Base-by-base conservation (phyloP, 2,329 filamentous ascomycete genomes). In the Diaporthe destruens region DNA sequence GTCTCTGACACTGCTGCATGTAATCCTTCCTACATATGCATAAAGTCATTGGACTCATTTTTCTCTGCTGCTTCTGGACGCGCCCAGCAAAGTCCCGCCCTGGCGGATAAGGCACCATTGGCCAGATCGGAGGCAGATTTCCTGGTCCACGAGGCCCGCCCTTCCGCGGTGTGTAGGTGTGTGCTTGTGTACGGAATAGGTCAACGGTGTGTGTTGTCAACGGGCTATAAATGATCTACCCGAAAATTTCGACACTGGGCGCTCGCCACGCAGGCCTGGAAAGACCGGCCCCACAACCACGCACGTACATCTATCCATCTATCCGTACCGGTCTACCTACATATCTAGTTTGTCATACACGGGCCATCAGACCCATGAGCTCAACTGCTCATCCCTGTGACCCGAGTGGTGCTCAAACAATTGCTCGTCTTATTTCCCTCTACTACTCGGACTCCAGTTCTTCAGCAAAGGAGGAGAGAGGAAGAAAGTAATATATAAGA, bases 121-220 rank as follows among this genome's bases (percentile, higher is more conserved):
- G 72, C 54, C 66, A 23, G 59, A 47, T 44, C 14, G 53, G 32
- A 54, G 20, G 29, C 14, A 42, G 55, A 54, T 51, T 23, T n/a
- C 47, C n/a, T 61, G 61, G 34, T 53, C 49, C 61, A 49, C 72
- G 69, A 71, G 69, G 69, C 69, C 69, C 69, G 68, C 36, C 47
- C 34, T 68, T 51, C 54, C 69, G 63, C 69, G 18, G 12, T 29
- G 44, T 61, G 32, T 47, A 18, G 20, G 44, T 42, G 44, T 20
- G 44, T 20, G 18, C 14, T 14, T 42, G 39, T 42, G 39, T 42
- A n/a, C n/a, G n/a, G n/a, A n/a, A n/a, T n/a, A 42, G 39, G 39
- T 42, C 29, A 29, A 29, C 29, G 36, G 44, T 49, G 44, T 49
- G 44, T n/a, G 44, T 11, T 49, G 44, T 20, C 44, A 49, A 18